These are phyloP conservation scores for Ascochyta koolunga DNA, from an alignment of 2,329 filamentous ascomycete genomes.

Conservation along the genomic window DNA sequence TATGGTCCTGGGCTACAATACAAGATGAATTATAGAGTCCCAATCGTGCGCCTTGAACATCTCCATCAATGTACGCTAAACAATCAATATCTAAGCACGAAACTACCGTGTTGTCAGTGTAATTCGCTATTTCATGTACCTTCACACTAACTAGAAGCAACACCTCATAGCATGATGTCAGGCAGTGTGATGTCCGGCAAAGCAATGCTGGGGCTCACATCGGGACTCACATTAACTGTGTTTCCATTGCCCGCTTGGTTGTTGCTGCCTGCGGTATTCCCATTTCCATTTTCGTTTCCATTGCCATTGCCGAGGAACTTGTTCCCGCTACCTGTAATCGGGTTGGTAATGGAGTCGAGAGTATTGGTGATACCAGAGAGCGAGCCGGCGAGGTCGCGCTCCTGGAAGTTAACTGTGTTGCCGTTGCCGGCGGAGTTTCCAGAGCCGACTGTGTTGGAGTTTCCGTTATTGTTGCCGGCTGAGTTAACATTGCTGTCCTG, in stretches of 20 bases:
- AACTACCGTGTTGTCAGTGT: not conserved
- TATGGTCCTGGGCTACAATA: not conserved
- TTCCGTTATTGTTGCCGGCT: conserved; percentile 6
- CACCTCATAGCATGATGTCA: conserved; percentile 1
- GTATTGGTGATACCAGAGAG: conserved; percentile 7
- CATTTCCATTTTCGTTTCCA: conserved; percentile 13
- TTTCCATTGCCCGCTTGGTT: conserved; percentile 20
- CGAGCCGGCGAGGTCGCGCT: not conserved
- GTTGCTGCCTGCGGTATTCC: conserved; percentile 10
- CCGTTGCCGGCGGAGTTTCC: no score
- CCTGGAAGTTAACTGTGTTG: not conserved
- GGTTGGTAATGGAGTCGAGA: conserved; percentile 17
- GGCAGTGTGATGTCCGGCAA: conserved; percentile 7
- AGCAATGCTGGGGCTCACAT: conserved; percentile 6
- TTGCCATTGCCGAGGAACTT: conserved; percentile 7
- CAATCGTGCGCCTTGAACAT: not conserved
- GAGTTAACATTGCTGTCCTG: not conserved
- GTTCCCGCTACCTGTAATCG: conserved; percentile 12
- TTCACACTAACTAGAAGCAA: conserved; percentile 4
- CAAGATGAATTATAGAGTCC: not conserved
- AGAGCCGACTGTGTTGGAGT: not conserved
- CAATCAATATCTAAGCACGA: not conserved
- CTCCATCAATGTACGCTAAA: not conserved
- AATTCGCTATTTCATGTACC: not conserved
- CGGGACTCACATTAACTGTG: conserved; percentile 17